phyloP scores from a whole-genome alignment of 306 rosid genomes.

The Cucumis cinereus region DNA sequence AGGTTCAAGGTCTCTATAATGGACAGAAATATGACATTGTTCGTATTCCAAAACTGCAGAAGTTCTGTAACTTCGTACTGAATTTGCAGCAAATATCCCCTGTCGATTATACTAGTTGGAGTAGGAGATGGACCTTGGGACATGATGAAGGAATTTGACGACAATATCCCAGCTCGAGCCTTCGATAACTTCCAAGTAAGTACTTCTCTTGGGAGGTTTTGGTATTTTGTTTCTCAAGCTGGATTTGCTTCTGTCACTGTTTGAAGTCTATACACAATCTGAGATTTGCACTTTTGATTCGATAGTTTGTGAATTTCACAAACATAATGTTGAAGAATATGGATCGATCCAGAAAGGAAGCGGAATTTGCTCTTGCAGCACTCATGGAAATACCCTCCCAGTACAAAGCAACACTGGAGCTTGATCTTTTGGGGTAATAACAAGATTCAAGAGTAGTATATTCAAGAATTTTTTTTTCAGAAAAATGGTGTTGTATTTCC shows the following conservation, averaged over 20 bases:
- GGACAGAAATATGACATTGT: neutral
- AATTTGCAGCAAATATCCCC: constrained; percentile 53
- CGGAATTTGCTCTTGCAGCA: constrained; percentile 78
- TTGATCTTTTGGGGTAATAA: constrained; percentile 63
- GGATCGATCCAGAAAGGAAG: constrained; percentile 65
- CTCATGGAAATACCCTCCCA: constrained; percentile 94
- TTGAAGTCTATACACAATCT: neutral
- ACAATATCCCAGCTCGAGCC: constrained; percentile 81
- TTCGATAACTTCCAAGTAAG: constrained; percentile 93
- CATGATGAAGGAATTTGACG: constrained; percentile 86
- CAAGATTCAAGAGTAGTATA: constrained; percentile 5
- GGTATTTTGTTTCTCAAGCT: constrained; percentile 7
- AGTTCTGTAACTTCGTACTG: constrained; percentile 5
- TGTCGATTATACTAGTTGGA: constrained; percentile 84
- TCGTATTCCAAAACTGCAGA: neutral
- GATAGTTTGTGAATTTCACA: constrained; percentile 89
- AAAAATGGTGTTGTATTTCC: neutral
- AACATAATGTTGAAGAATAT: constrained; percentile 75
- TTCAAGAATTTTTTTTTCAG: constrained; percentile 14
- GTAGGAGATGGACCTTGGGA: constrained; percentile 99
- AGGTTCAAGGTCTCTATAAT: constrained; percentile 8
- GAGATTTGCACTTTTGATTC: constrained; percentile 8
- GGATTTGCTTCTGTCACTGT: neutral
- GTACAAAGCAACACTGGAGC: constrained; percentile 83
- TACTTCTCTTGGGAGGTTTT: neutral